Conservation (phyloP, 1,284 basidiomycete genomes). For the Puccinia coronata region DNA sequence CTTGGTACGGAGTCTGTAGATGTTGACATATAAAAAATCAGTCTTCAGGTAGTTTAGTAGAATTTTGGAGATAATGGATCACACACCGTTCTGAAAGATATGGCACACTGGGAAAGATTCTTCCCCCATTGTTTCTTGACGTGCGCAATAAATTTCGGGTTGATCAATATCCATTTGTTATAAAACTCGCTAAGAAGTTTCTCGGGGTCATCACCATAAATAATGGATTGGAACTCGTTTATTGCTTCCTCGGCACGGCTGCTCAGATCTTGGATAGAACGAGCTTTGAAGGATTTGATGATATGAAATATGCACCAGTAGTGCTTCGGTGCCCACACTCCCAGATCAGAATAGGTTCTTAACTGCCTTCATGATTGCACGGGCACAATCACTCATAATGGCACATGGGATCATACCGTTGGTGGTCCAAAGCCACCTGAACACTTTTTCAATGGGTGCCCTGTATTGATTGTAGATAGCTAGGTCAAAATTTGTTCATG, state of each 20-base stretch:
- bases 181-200: not conserved
- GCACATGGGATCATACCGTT: not conserved
- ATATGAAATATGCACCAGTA: not conserved
- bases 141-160: not conserved
- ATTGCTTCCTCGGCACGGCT: not conserved
- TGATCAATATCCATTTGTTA: not conserved
- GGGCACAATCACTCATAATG: conserved; percentile 3
- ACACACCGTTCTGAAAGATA: not conserved
- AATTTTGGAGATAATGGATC: too few relatives aligned
- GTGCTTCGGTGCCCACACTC: too few relatives aligned
- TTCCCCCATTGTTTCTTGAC: not conserved
- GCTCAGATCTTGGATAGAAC: not conserved
- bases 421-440: not conserved
- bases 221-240: not conserved
- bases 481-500: too few relatives aligned
- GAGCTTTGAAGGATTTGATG: not conserved
- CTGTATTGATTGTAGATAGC: too few relatives aligned
- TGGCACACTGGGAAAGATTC: not conserved
- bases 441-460: not conserved
- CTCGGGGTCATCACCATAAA: not conserved
- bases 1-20: not conserved
- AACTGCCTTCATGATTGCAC: too few relatives aligned
- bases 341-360: too few relatives aligned
- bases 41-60: too few relatives aligned
- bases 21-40: too few relatives aligned